phyloP scores from a whole-genome alignment of 768 basidiomycete genomes.

The Crassisporium funariophilum region DNA sequence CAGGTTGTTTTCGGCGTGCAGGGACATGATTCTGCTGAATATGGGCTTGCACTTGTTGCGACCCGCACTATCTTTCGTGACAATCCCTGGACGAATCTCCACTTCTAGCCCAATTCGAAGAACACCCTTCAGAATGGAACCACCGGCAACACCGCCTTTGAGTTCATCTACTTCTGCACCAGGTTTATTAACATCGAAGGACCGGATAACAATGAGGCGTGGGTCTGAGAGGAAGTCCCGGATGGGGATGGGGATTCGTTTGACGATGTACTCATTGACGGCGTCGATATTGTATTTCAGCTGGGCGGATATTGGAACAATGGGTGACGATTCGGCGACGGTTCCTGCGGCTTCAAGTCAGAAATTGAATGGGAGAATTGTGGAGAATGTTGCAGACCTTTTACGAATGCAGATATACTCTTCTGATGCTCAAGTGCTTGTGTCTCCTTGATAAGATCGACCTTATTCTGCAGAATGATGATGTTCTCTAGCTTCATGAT shows the following conservation, averaged over 20 bases:
- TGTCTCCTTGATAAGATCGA: slow-evolving; percentile 94
- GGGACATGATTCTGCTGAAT: slow-evolving; percentile 85
- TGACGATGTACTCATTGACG: slow-evolving; percentile 98
- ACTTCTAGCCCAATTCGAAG: slow-evolving; percentile 90
- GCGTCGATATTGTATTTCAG: slow-evolving; percentile 99
- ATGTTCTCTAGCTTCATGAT: slow-evolving; percentile 99
- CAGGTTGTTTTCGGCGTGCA: slow-evolving; percentile 95
- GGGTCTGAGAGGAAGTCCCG: slow-evolving; percentile 93
- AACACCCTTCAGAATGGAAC: slow-evolving; percentile 91
- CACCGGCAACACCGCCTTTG: slow-evolving; percentile 98
- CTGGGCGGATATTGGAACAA: slow-evolving; percentile 98
- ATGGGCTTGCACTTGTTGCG: slow-evolving; percentile 93
- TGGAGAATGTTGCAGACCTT: slow-evolving; percentile 53
- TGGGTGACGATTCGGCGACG: slow-evolving; percentile 95
- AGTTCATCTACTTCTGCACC: slow-evolving; percentile 96
- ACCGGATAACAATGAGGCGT: slow-evolving; percentile 96
- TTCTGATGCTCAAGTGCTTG: slow-evolving; percentile 96
- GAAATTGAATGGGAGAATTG: not conserved
- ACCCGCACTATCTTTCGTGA: slow-evolving; percentile 91
- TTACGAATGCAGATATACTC: slow-evolving; percentile 93
- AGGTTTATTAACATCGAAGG: slow-evolving; percentile 99
- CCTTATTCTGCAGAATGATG: slow-evolving; percentile 98
- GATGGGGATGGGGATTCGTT: slow-evolving; percentile 90
- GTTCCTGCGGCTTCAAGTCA: slow-evolving; percentile 60
- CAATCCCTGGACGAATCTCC: slow-evolving; percentile 96